Evolutionary conservation across 2,329 filamentous ascomycete genomes (phyloP), one percentile per base, ranked within the genome.

Genomic region (Orbilia oligospora): DNA sequence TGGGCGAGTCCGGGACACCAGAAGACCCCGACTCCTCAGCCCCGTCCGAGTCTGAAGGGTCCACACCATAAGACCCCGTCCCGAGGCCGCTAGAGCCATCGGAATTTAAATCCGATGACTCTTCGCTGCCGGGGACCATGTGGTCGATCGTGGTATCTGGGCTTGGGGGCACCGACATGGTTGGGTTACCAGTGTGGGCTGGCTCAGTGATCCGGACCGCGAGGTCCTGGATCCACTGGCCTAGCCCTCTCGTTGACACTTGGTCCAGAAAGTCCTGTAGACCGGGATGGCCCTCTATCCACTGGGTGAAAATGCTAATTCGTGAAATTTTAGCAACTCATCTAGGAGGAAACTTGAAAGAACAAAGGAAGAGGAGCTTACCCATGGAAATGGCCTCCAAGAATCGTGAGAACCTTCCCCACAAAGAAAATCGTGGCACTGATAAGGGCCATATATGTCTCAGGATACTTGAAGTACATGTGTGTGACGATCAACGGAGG

Each of bases 151-250:
- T 20, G 4, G 1, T 56, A n/a, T 16, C 27, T 56, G 53, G 53
- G 14, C 53, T 56, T 56, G 27, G 49, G 4, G 12, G 10, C 4
- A 5, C 36, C 33, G 20, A 33, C 14, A 33, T 24, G 20, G 33
- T 22, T 41, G 33, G 33, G 18, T 3, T 20, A 33, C 1, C 18
- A 18, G 10, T 41, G 8, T 41, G 55, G 18, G 55, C 9, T 61
- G 55, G 55, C 3, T 44, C 55, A 61, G 55, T 18, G 55, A 44
- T 24, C 55, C 18, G 55, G 55, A 61, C 55, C 9, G 33, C 36
- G 22, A 61, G 36, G 55, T 61, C 55, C 55, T 61, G 33, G 33
- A 61, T 61, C 55, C 36, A 33, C 55, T 61, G 55, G n/a, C 55
- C 33, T 18, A 61, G 9, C 2, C 55, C 55, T 12, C 4, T 6